Evolutionary conservation across 495 filamentous ascomycete species (phyloP).

Genomic region (Xylaria bambusicola): DNA sequence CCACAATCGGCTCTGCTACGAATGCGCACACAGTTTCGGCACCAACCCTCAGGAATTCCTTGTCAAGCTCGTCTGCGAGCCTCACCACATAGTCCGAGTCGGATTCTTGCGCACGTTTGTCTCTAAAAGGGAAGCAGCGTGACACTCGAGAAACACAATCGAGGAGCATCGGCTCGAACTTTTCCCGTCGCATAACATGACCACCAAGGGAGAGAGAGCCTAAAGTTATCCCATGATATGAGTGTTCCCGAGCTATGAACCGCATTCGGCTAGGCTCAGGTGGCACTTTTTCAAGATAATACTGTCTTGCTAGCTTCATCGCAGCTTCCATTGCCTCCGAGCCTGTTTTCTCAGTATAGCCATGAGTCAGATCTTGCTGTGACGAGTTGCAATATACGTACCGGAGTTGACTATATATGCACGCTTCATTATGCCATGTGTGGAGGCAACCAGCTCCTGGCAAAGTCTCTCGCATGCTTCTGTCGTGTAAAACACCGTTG

Average conservation of each 20-base stretch:
- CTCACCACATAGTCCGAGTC: constrained; percentile 51
- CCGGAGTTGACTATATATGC: constrained; percentile 61
- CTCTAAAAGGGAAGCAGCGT: constrained; percentile 54
- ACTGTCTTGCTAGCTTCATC: constrained; percentile 65
- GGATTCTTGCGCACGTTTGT: constrained; percentile 34
- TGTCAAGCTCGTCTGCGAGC: constrained; percentile 61
- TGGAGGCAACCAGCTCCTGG: constrained; percentile 44
- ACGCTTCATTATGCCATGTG: constrained; percentile 46
- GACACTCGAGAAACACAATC: constrained; percentile 58
- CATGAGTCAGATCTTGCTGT: background rate
- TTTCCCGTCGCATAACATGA: constrained; percentile 55
- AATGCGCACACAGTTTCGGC: constrained; percentile 68
- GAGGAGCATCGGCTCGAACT: constrained; percentile 60
- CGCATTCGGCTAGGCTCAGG: constrained; percentile 41
- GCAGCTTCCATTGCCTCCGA: constrained; percentile 69
- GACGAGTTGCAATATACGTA: constrained; percentile 32
- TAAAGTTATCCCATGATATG: constrained; percentile 66
- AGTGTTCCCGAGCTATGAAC: constrained; percentile 59
- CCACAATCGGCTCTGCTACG: constrained; percentile 61
- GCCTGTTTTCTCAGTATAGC: background rate
- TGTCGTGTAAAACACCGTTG: constrained; percentile 48
- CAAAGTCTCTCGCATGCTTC: constrained; percentile 43
- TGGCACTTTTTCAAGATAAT: constrained; percentile 53
- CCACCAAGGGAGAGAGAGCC: constrained; percentile 59
- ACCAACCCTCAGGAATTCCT: constrained; percentile 66